Evolutionary conservation across 805 yeast species (phyloP).

Genomic region (Starmerella bombicola): DNA sequence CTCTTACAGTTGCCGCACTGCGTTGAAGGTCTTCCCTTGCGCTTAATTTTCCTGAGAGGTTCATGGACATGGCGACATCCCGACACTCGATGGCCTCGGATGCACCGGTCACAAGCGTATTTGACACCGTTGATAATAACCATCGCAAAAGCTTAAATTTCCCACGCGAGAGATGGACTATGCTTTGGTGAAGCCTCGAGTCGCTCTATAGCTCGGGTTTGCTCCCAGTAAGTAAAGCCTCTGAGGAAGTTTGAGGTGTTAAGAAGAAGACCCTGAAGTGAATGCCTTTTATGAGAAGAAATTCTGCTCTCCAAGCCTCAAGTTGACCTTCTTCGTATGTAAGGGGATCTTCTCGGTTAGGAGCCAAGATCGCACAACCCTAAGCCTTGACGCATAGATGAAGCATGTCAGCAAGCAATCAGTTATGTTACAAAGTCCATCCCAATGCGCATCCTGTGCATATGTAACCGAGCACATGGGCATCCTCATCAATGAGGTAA

Average conservation of each 20-base stretch:
- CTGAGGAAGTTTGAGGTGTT: no score
- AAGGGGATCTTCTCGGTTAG: neutral
- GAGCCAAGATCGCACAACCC: neutral
- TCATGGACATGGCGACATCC: slow-evolving; percentile 87
- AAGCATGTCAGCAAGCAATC: slow-evolving; percentile 3
- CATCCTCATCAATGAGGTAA: no score
- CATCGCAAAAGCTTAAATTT: slow-evolving; percentile 43
- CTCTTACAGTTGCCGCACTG: slow-evolving; percentile 44
- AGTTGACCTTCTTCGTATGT: no score
- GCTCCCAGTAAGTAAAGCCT: no score
- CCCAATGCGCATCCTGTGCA: neutral
- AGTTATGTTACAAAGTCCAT: neutral
- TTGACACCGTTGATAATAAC: slow-evolving; percentile 84
- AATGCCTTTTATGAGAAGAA: no score
- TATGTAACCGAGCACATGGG: no score
- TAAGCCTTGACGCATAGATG: neutral
- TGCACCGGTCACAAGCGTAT: slow-evolving; percentile 92
- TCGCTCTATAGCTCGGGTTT: no score
- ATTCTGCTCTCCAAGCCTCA: no score
- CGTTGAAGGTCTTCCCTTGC: slow-evolving; percentile 90
- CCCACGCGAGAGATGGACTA: no score
- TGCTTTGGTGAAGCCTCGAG: no score
- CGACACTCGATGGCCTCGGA: slow-evolving; percentile 91
- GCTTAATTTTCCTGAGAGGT: slow-evolving; percentile 84
- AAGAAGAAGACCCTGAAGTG: no score